phyloP scores from a whole-genome alignment of 176 grass and related monocot species.

The Echinochloa phyllopogon region DNA sequence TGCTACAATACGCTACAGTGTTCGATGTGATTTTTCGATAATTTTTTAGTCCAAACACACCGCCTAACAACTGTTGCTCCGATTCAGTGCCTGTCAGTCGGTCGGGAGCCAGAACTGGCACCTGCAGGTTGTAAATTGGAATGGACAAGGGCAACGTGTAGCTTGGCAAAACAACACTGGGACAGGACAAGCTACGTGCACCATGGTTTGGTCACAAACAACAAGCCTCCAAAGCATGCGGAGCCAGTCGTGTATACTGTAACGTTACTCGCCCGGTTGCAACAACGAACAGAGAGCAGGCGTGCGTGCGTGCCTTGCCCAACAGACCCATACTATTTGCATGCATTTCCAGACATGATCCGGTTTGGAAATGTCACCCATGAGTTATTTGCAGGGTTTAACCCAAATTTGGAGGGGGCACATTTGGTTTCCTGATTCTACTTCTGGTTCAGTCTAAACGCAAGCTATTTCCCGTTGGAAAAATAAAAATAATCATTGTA shows the following conservation, averaged over 20 bases:
- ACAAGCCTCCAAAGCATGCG: not conserved
- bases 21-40: no score
- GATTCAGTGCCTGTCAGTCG: constrained; percentile 26
- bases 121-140: not conserved
- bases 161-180: not conserved
- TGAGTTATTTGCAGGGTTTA: not conserved
- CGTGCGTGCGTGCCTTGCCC: not conserved
- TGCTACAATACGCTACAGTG: no score
- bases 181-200: constrained; percentile 11
- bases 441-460: not conserved
- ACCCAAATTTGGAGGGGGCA: no score
- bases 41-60: no score
- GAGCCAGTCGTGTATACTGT: not conserved
- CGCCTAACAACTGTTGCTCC: not conserved
- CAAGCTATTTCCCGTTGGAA: no score
- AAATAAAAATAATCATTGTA: not conserved
- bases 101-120: not conserved
- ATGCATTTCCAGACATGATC: not conserved
- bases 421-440: not conserved
- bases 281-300: not conserved
- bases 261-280: not conserved
- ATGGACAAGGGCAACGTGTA: constrained; percentile 16
- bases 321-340: not conserved
- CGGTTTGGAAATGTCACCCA: not conserved
- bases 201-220: not conserved